Percentiles rank a stretch among this genome's conserved stretches.
Evolutionary conservation across 73 alveolate species (phyloP).

Genomic region (Paramecium caudatum): DNA sequence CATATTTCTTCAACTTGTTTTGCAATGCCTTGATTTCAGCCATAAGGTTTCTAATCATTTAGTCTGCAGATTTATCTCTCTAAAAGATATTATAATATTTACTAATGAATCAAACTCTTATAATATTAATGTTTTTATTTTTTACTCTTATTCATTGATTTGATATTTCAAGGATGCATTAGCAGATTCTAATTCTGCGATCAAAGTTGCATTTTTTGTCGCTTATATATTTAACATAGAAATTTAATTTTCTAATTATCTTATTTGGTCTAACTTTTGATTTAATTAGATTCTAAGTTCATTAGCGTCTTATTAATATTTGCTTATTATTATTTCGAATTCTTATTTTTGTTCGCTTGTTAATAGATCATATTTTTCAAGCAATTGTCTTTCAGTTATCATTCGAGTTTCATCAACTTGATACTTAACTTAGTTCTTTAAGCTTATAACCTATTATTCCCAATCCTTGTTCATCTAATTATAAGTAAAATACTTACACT

Average conservation of each 20-base stretch:
- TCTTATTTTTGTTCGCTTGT: slow-evolving; percentile 41
- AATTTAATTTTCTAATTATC: background rate
- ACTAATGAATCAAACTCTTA: slow-evolving; percentile 27
- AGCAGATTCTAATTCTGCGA: slow-evolving; percentile 29
- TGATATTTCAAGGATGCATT: slow-evolving; percentile 18
- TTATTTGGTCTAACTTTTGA: background rate
- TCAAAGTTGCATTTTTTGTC: background rate
- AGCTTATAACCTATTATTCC: slow-evolving; percentile 17
- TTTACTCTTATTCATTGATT: slow-evolving; percentile 7
- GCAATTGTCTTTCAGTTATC: background rate
- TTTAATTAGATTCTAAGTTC: slow-evolving; percentile 11
- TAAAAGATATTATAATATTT: background rate
- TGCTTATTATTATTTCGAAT: background rate
- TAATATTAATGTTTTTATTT: background rate
- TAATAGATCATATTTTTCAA: background rate
- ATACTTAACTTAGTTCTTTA: background rate
- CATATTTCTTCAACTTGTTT: slow-evolving; percentile 19
- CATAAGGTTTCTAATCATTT: background rate
- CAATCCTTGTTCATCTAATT: slow-evolving; percentile 22
- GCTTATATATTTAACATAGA: background rate
- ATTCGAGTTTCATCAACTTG: slow-evolving; percentile 22
- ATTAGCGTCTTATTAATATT: background rate
- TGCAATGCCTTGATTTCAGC: background rate
- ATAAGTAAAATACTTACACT: background rate
- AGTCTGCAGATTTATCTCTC: slow-evolving; percentile 48